phyloP scores from a whole-genome alignment of 345 rosid species.

The Sisymbrium irio region DNA sequence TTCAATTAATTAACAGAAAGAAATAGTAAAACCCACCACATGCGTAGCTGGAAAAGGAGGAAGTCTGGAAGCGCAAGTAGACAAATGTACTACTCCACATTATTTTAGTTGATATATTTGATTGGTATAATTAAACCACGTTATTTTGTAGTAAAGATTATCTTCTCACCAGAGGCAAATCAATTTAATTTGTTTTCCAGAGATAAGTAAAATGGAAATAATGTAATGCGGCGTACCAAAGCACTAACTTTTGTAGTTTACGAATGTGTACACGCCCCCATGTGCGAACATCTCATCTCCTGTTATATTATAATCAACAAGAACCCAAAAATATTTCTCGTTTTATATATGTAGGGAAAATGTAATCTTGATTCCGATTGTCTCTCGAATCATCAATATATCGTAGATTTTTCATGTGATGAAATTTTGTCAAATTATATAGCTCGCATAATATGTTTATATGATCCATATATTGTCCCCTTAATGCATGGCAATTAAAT shows the following conservation, averaged over 20 bases:
- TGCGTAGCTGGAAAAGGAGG: conserved; percentile 15
- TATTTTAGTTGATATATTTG: neutral
- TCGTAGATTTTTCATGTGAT: neutral
- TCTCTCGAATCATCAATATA: neutral
- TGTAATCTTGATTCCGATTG: neutral
- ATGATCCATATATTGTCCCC: neutral
- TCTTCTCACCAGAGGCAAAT: neutral
- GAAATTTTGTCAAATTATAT: neutral
- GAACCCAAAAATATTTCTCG: neutral
- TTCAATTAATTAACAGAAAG: neutral
- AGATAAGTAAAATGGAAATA: conserved; percentile 4
- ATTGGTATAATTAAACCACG: neutral
- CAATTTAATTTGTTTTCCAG: neutral
- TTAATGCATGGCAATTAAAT: neutral
- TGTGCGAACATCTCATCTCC: conserved; percentile 9
- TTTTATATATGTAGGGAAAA: neutral
- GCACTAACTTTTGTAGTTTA: conserved; percentile 20
- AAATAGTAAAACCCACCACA: conserved; percentile 3
- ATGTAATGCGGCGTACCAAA: conserved; percentile 31
- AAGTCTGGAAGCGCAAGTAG: neutral
- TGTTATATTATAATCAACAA: neutral
- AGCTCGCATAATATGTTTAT: neutral
- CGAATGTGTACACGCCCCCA: conserved; percentile 23
- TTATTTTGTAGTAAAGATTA: neutral
- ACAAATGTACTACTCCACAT: conserved; percentile 1